Conservation (phyloP, 805 yeast species). For the Wickerhamiella kurtzmanii region DNA sequence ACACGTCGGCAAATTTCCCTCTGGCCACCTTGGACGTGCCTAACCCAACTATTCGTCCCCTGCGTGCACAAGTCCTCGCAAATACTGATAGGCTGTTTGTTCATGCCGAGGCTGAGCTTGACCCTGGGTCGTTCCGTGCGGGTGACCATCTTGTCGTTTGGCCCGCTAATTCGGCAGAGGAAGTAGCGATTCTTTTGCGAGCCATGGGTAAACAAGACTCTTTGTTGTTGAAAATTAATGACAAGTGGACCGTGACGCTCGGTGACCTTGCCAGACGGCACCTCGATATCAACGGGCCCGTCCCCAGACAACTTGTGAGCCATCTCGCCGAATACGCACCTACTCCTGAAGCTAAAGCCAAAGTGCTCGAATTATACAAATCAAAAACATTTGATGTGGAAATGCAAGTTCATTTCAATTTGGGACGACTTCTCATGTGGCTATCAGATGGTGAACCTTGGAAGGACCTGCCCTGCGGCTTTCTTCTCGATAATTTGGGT, state of each 20-base stretch:
- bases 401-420: slow-evolving; percentile 41
- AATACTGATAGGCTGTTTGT: slow-evolving; percentile 26
- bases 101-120: slow-evolving; percentile 58
- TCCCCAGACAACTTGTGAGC: slow-evolving; percentile 58
- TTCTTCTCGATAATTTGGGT: slow-evolving; percentile 54
- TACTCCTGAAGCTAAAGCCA: slow-evolving; percentile 30
- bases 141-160: slow-evolving; percentile 84
- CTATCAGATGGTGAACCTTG: slow-evolving; percentile 49
- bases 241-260: slow-evolving; percentile 35
- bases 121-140: slow-evolving; percentile 47
- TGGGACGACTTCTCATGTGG: slow-evolving; percentile 50
- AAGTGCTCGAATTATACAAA: slow-evolving; percentile 34
- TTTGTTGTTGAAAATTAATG: slow-evolving; percentile 29
- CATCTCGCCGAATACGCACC: slow-evolving; percentile 65
- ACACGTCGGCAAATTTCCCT: background rate
- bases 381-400: slow-evolving; percentile 43
- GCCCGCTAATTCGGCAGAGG: slow-evolving; percentile 64
- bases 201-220: slow-evolving; percentile 40
- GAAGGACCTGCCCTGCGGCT: slow-evolving; percentile 52
- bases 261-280: slow-evolving; percentile 61
- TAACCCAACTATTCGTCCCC: background rate
- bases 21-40: background rate
- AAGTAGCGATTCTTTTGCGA: slow-evolving; percentile 39
- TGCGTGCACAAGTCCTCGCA: background rate
- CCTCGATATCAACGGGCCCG: slow-evolving; percentile 66